phyloP scores from a whole-genome alignment of 176 grass and related monocot species.

The Eremochloa ophiuroides region DNA sequence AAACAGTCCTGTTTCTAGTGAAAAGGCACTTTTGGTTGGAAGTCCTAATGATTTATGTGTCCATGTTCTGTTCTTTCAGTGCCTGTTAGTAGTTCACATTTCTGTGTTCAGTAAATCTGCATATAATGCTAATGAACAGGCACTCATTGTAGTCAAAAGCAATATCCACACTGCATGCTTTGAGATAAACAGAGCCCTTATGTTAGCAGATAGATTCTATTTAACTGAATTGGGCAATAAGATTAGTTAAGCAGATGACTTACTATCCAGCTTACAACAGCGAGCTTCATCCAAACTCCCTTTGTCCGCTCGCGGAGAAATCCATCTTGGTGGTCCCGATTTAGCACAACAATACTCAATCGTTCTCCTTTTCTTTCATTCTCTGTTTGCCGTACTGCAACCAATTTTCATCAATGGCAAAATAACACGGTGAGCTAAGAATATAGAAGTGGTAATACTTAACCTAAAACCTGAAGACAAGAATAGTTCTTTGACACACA shows the following conservation, averaged over 20 bases:
- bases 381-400: background rate
- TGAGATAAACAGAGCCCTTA: background rate
- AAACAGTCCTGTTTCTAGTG: background rate
- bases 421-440: background rate
- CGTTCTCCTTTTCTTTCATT: background rate
- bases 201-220: background rate
- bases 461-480: background rate
- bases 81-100: conserved; percentile 4
- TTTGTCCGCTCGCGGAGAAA: conserved; percentile 36
- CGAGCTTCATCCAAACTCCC: conserved; percentile 56
- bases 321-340: conserved; percentile 16
- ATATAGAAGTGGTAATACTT: background rate
- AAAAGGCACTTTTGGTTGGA: background rate
- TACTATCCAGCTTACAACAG: conserved; percentile 83
- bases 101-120: background rate
- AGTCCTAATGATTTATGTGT: background rate
- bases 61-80: background rate
- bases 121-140: conserved; percentile 3
- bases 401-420: conserved; percentile 18
- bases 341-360: background rate
- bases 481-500: conserved; percentile 20
- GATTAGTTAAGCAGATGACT: conserved; percentile 25
- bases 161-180: background rate
- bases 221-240: conserved; percentile 20
- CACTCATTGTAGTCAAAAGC: conserved; percentile 2